Evolutionary conservation across 2,329 filamentous ascomycete genomes (phyloP), one percentile per base, ranked within the genome.

Genomic region (Cryphonectria carpinicola): DNA sequence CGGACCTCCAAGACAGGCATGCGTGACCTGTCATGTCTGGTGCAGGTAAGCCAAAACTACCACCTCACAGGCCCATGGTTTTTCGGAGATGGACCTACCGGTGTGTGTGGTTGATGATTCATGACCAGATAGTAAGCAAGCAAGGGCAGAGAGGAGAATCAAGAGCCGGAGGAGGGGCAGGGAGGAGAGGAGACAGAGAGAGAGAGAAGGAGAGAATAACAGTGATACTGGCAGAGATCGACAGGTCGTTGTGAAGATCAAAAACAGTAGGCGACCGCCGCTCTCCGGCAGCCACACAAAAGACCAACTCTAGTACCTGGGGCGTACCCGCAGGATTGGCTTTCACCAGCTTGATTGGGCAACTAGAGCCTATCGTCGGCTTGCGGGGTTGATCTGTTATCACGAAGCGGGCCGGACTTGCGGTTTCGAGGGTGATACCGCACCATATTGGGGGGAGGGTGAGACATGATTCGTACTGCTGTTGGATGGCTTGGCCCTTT

Each of bases 321-420:
- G 62, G 32, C 14, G 19, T 35, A 22, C 43, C 25, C 28, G 25
- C 32, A 25, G 41, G 25, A 52, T 6, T 52, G 28, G 63, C 46
- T 14, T 14, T 65, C 43, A 37, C 28, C 7, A 28, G 43, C 43
- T 25, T 65, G 28, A 54, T 65, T 65, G 46, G 63, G 32, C 63
- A 28, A 25, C 28, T 32, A 4, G 28, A 65, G 32, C 46, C 43
- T 46, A 65, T 52, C 49, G 17, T n/a, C 37, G 63, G 46, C 17
- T 11, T 65, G 63, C 43, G 63, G 63, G 63, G 63, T 46, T 19
- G 46, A n/a, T 11, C 7, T 37, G 63, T 37, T 54, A 65, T 65
- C 63, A 65, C 6, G 46, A 25, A 25, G 17, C 35, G 43, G 28
- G 28, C 63, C 63, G 63, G 43, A 14, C n/a, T 28, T 54, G 46